These are phyloP conservation scores for Calcarisporium arbuscula DNA, from an alignment of 2,329 filamentous ascomycete genomes.

Conservation along the genomic window DNA sequence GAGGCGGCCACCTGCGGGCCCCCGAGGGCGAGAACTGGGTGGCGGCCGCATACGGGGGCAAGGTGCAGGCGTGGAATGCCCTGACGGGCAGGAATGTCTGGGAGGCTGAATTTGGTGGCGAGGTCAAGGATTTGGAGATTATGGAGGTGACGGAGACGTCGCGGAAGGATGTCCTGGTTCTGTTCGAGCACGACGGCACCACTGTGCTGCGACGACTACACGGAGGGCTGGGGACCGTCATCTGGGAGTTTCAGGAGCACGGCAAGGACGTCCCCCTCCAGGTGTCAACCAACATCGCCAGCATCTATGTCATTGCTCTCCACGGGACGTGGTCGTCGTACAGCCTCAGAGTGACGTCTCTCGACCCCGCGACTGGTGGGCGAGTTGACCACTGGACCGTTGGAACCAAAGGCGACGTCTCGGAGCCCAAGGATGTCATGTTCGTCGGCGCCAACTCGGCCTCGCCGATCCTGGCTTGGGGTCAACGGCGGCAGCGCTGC, in stretches of 20 bases:
- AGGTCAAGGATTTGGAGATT: slow-evolving; percentile 67
- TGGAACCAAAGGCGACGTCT: slow-evolving; percentile 68
- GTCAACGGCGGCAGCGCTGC: slow-evolving; percentile 56
- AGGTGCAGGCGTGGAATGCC: slow-evolving; percentile 77
- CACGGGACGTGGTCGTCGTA: slow-evolving; percentile 64
- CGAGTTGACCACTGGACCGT: slow-evolving; percentile 66
- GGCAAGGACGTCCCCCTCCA: slow-evolving; percentile 69
- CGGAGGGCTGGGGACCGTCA: slow-evolving; percentile 62
- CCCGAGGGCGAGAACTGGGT: slow-evolving; percentile 74
- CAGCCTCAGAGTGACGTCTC: slow-evolving; percentile 66
- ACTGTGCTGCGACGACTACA: slow-evolving; percentile 65
- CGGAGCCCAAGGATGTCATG: slow-evolving; percentile 57
- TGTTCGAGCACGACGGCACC: slow-evolving; percentile 54
- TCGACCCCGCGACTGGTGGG: slow-evolving; percentile 69
- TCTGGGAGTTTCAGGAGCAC: slow-evolving; percentile 71
- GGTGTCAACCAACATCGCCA: slow-evolving; percentile 60
- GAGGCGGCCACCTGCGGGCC: slow-evolving; percentile 56
- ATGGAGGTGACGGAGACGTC: slow-evolving; percentile 60
- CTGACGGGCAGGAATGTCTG: slow-evolving; percentile 74
- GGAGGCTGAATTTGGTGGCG: slow-evolving; percentile 55
- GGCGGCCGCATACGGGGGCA: slow-evolving; percentile 63
- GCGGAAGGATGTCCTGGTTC: slow-evolving; percentile 64
- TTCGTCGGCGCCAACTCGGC: slow-evolving; percentile 72
- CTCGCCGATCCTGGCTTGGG: slow-evolving; percentile 70
- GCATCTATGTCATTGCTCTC: slow-evolving; percentile 72